A percentile compares a stretch with the other conserved stretches of the same genome.
Evolutionary conservation across 208 protist genomes (phyloP).

Genomic region (Leishmania tropica): DNA sequence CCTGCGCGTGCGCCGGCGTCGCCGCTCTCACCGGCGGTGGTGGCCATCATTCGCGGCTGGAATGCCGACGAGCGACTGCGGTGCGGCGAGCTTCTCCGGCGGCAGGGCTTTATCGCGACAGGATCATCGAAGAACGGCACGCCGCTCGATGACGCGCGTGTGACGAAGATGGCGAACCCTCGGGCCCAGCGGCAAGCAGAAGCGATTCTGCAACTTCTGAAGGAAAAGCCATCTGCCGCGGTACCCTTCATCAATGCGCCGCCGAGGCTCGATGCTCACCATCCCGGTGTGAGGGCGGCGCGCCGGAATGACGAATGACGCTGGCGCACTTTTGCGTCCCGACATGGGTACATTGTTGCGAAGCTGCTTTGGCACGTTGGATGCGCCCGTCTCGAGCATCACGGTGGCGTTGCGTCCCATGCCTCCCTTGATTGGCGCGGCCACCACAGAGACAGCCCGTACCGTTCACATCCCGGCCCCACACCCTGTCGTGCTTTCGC

Average conservation of each 20-base stretch:
- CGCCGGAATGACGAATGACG: background rate
- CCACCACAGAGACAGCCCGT: background rate
- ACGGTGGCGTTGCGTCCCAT: background rate
- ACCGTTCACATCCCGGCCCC: background rate
- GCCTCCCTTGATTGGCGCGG: background rate
- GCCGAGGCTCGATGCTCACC: background rate
- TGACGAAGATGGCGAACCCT: background rate
- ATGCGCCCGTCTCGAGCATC: background rate
- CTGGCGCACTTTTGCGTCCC: background rate
- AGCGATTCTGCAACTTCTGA: constrained; percentile 17
- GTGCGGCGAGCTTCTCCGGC: constrained; percentile 23
- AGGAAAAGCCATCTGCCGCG: background rate
- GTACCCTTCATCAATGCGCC: background rate
- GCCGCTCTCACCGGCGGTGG: constrained; percentile 13
- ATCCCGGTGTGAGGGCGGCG: background rate
- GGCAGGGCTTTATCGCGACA: constrained; percentile 17
- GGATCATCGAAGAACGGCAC: background rate
- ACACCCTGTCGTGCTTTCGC: background rate
- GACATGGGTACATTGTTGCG: background rate
- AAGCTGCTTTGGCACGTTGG: background rate
- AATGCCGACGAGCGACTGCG: constrained; percentile 27
- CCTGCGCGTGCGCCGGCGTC: background rate
- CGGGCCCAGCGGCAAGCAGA: constrained; percentile 13
- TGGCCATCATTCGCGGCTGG: constrained; percentile 15
- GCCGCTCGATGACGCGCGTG: constrained; percentile 1